Evolutionary conservation across 768 basidiomycete genomes (phyloP).

Genomic region (Lactarius hatsudake): DNA sequence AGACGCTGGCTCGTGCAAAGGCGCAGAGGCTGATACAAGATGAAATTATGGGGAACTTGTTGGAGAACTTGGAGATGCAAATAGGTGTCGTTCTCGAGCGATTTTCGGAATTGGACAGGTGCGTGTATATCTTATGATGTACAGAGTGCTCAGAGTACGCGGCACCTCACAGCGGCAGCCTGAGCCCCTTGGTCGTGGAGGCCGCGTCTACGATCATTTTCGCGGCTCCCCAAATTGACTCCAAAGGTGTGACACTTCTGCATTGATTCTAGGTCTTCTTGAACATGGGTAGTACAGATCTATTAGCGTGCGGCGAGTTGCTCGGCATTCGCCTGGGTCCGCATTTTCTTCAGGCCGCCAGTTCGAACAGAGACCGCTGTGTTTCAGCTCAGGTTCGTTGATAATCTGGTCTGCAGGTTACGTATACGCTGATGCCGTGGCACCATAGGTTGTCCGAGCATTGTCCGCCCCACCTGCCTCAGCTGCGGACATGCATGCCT

Average conservation of each 20-base stretch:
- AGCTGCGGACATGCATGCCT: constrained; percentile 53
- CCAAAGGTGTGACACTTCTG: constrained; percentile 46
- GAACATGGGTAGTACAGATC: constrained; percentile 42
- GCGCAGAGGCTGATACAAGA: constrained; percentile 64
- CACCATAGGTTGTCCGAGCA: constrained; percentile 48
- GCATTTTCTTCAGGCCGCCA: constrained; percentile 54
- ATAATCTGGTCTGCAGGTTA: background rate
- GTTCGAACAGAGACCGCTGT: constrained; percentile 47
- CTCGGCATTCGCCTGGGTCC: constrained; percentile 56
- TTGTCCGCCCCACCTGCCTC: constrained; percentile 54
- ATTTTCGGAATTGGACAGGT: constrained; percentile 56
- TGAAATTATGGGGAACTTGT: constrained; percentile 57
- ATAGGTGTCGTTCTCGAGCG: constrained; percentile 60
- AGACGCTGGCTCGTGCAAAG: constrained; percentile 67
- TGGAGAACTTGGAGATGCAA: constrained; percentile 65
- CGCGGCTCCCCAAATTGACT: constrained; percentile 53
- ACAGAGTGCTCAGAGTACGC: background rate
- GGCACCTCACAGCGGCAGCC: constrained; percentile 35
- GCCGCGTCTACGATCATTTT: constrained; percentile 68
- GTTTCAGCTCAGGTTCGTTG: constrained; percentile 50
- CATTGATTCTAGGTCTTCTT: background rate
- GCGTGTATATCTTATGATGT: constrained; percentile 23
- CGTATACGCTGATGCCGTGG: constrained; percentile 1
- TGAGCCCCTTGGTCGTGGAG: constrained; percentile 56
- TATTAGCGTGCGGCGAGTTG: constrained; percentile 51